A percentile compares a stretch with the other conserved stretches of the same genome.
These are phyloP conservation scores for Parachlorella kessleri DNA, from an alignment of 139 green algal species.

Conservation along the genomic window DNA sequence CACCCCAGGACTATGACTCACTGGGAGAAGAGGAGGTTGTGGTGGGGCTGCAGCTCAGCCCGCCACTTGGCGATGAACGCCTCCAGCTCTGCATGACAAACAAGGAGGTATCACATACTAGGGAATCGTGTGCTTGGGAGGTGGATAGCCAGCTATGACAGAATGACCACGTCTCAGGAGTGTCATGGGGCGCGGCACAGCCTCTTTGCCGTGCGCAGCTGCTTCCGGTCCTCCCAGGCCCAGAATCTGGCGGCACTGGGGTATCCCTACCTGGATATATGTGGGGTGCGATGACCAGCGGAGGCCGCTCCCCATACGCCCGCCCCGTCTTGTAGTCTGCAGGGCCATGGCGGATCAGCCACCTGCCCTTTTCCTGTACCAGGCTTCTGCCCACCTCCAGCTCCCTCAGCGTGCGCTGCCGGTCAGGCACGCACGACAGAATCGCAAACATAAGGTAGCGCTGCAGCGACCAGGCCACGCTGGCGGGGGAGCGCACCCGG, in stretches of 20 bases:
- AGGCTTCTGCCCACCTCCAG: conserved; percentile 69
- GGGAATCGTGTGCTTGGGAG: no score
- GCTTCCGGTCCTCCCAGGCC: no score
- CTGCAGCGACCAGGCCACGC: no score
- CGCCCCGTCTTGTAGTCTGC: conserved; percentile 77
- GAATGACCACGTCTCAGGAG: no score
- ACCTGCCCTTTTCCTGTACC: conserved; percentile 51
- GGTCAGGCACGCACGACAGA: conserved; percentile 70
- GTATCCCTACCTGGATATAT: no score
- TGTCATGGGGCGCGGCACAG: no score
- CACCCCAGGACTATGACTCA: background rate
- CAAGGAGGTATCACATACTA: no score
- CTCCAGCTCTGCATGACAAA: conserved; percentile 70
- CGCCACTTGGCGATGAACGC: conserved; percentile 60
- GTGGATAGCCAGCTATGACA: no score
- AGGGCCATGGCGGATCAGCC: conserved; percentile 59
- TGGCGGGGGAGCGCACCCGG: no score
- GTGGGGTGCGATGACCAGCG: conserved; percentile 51
- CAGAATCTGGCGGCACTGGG: no score
- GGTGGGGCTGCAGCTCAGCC: conserved; percentile 36
- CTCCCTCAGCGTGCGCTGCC: conserved; percentile 77
- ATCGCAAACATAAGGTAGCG: conserved; percentile 77
- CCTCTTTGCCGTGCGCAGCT: no score
- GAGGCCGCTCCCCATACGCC: conserved; percentile 65
- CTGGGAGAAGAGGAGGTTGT: conserved; percentile 55